Percentiles rank a stretch among this genome's conserved stretches.
Conservation (phyloP, 1,284 basidiomycete species). For the Acaromyces ingoldii region DNA sequence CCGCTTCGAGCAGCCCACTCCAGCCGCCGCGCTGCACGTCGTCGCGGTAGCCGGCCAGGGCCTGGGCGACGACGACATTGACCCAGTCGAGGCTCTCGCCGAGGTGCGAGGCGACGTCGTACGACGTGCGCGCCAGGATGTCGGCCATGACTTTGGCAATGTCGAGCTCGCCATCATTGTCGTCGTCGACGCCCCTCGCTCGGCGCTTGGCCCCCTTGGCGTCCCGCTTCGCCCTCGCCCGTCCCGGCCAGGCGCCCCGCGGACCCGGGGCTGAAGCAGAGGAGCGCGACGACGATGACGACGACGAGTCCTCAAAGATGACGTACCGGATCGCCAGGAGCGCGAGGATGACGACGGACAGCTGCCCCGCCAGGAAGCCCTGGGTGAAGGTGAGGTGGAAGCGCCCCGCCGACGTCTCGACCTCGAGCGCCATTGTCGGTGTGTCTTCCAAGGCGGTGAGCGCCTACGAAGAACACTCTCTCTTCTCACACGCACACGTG, state of each 20-base stretch:
- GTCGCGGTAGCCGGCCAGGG: conserved; percentile 52
- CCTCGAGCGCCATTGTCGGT: too few relatives aligned
- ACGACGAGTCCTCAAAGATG: conserved; percentile 55
- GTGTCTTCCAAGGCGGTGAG: too few relatives aligned
- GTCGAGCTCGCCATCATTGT: conserved; percentile 49
- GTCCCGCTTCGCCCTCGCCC: not conserved
- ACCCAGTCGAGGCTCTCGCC: conserved; percentile 59
- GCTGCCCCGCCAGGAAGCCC: conserved; percentile 58
- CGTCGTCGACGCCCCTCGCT: conserved; percentile 21
- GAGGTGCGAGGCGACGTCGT: conserved; percentile 57
- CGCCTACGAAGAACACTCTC: too few relatives aligned
- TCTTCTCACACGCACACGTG: too few relatives aligned
- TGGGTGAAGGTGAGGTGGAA: conserved; percentile 55
- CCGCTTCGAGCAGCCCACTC: not conserved
- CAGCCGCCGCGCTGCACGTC: conserved; percentile 51
- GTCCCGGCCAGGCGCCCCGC: too few relatives aligned
- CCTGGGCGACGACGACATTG: conserved; percentile 59
- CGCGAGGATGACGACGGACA: conserved; percentile 51
- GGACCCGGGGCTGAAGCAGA: too few relatives aligned
- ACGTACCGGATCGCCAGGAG: conserved; percentile 55
- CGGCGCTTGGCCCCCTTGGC: not conserved
- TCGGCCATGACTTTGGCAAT: conserved; percentile 43
- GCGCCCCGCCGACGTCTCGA: too few relatives aligned
- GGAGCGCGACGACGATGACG: conserved; percentile 44
- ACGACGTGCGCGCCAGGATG: conserved; percentile 55